Conservation (phyloP, 169 alveolate species). For the Plasmodium gaboni region DNA sequence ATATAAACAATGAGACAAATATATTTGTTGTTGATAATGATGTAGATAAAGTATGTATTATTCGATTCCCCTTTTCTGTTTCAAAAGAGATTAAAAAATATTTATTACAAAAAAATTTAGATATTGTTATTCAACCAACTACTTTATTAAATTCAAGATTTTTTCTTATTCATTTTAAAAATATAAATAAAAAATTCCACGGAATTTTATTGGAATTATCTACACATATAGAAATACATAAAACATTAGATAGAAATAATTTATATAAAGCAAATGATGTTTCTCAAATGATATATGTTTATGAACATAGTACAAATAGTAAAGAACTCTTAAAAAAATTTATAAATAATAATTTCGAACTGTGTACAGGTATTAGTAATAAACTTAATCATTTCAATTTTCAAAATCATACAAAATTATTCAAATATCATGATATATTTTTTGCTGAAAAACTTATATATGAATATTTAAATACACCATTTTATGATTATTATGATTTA, state of each 20-base stretch:
- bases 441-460: conserved; percentile 46
- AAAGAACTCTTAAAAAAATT: conserved; percentile 18
- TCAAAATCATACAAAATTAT: conserved; percentile 43
- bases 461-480: conserved; percentile 41
- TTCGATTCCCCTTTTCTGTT: conserved; percentile 67
- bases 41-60: conserved; percentile 76
- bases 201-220: conserved; percentile 80
- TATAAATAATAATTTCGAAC: conserved; percentile 50
- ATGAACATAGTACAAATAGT: conserved; percentile 8
- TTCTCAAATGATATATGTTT: conserved; percentile 79
- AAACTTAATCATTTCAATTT: conserved; percentile 28
- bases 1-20: conserved; percentile 8
- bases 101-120: conserved; percentile 53
- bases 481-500: conserved; percentile 55
- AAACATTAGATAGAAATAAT: conserved; percentile 78
- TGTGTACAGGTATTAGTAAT: conserved; percentile 30
- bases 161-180: conserved; percentile 66
- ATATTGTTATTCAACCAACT: conserved; percentile 78
- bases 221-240: conserved; percentile 79
- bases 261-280: conserved; percentile 78
- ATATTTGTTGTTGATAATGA: conserved; percentile 30
- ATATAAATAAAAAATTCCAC: conserved; percentile 60
- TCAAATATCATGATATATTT: conserved; percentile 51
- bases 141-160: conserved; percentile 79
- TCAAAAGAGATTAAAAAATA: conserved; percentile 70